Evolutionary conservation across 495 filamentous ascomycete genomes (phyloP), one percentile per base, ranked within the genome.

Genomic region (Penicillium dipodomyicola): DNA sequence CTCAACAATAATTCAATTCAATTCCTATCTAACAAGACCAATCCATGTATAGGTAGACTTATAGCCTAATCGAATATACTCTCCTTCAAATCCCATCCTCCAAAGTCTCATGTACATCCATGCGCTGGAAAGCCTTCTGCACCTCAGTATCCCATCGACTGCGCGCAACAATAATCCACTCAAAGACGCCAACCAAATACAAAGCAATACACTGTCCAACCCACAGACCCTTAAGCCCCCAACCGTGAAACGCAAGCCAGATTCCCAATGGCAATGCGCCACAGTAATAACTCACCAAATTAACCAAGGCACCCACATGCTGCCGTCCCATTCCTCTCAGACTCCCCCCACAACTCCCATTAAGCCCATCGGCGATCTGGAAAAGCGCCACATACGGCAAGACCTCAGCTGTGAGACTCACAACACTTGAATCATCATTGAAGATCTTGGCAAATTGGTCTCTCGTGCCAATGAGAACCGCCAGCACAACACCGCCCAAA

Each of bases 341-440:
- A 54, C 83, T 84, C 7, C 92, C 92, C 10, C 92, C 91, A 65
- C 92, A 96, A 56, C 83, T 87, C 0, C 88, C 90, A 70, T 93
- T 94, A 53, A 95, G 70, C 3, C 91, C 92, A 70, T 96, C 92
- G 0, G 92, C 90, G 54, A 96, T 91, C 74, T 96, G 92, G 77
- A 96, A 96, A n/a, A 96, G 77, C 3, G 92, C 92, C 11, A 96
- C 91, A 62, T 82, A 92, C 20, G 90, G 92, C 74, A 96, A 84
- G 40, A 96, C 89, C 32, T 92, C 82, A 3, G 89, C 85, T 0
- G 90, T 92, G 3, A 96, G 78, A 4, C 62, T 65, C n/a, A 96
- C 83, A 0, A 96, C 92, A 7, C 77, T 67, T 6, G 77, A 67
- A 64, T 96, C 91, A 57, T 90, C 77, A 67, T 94, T 96, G 75